Evolutionary conservation across 1,139 yeast species (phyloP).

Genomic region (Yamadazyma dendronema): DNA sequence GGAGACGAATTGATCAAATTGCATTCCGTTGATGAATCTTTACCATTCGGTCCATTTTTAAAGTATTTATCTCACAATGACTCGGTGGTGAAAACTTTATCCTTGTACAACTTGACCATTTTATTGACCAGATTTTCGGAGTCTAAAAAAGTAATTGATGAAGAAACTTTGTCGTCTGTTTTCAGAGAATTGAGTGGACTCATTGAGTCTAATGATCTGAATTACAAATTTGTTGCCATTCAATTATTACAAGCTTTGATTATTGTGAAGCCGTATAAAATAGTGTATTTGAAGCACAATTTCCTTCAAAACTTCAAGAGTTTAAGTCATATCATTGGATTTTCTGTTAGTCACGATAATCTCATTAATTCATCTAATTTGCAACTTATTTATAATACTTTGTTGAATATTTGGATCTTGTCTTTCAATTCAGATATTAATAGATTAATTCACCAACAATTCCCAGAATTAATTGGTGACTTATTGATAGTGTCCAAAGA

Average conservation of each 20-base stretch:
- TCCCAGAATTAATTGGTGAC: conserved; percentile 58
- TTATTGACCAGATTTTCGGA: conserved; percentile 30
- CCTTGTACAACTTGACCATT: conserved; percentile 44
- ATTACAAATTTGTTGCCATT: conserved; percentile 61
- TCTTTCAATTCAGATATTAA: conserved; percentile 67
- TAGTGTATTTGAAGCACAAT: conserved; percentile 54
- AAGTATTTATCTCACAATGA: conserved; percentile 50
- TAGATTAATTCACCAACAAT: conserved; percentile 51
- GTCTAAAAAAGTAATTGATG: conserved; percentile 16
- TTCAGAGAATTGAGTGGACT: conserved; percentile 46
- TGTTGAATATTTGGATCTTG: conserved; percentile 80
- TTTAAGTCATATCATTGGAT: conserved; percentile 37
- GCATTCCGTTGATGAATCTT: conserved; percentile 43
- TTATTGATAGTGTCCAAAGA: conserved; percentile 55
- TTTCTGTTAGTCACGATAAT: conserved; percentile 26
- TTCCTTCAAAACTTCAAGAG: conserved; percentile 53
- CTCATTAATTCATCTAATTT: conserved; percentile 57
- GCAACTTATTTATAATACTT: conserved; percentile 79
- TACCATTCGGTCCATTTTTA: conserved; percentile 57
- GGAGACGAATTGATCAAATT: conserved; percentile 45
- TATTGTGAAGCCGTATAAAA: conserved; percentile 57
- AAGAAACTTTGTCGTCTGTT: conserved; percentile 38
- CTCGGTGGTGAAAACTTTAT: conserved; percentile 43
- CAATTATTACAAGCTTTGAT: conserved; percentile 67
- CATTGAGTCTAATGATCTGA: conserved; percentile 45